Percentiles rank a stretch among this genome's conserved stretches.
These are phyloP conservation scores for Cladosporium phlei DNA, from an alignment of 2,329 filamentous ascomycete species.

Conservation along the genomic window DNA sequence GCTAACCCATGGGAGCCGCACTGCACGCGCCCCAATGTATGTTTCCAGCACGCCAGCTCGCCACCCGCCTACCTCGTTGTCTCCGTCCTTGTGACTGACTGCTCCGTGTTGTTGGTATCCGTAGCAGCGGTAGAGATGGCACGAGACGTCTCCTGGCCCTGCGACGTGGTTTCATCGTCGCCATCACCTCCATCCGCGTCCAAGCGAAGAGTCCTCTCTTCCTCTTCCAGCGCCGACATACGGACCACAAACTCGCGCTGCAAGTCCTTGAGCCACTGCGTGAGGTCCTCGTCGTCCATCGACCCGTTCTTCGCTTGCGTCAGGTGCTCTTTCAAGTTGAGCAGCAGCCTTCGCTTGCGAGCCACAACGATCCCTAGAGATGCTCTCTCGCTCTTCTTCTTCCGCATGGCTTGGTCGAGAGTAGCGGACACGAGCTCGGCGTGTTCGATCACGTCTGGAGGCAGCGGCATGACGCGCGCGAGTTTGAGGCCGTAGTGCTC, in stretches of 20 bases:
- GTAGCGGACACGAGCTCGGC: constrained; percentile 63
- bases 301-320: constrained; percentile 59
- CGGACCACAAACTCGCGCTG: constrained; percentile 69
- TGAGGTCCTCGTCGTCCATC: constrained; percentile 61
- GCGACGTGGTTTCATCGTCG: neutral
- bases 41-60: too few relatives aligned
- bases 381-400: constrained; percentile 54
- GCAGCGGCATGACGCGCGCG: constrained; percentile 70
- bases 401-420: constrained; percentile 49
- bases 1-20: too few relatives aligned
- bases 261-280: constrained; percentile 59
- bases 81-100: too few relatives aligned
- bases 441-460: constrained; percentile 59
- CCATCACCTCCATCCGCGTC: too few relatives aligned
- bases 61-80: too few relatives aligned
- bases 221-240: constrained; percentile 64
- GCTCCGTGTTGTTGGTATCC: too few relatives aligned
- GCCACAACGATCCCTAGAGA: constrained; percentile 56
- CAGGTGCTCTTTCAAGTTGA: constrained; percentile 69
- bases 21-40: too few relatives aligned
- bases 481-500: constrained; percentile 80
- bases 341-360: constrained; percentile 65
- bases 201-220: constrained; percentile 23
- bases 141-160: neutral
- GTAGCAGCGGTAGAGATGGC: neutral